These are phyloP conservation scores for Polytrichum commune DNA, from an alignment of 225 moss, liverwort and hornwort species.

Conservation along the genomic window DNA sequence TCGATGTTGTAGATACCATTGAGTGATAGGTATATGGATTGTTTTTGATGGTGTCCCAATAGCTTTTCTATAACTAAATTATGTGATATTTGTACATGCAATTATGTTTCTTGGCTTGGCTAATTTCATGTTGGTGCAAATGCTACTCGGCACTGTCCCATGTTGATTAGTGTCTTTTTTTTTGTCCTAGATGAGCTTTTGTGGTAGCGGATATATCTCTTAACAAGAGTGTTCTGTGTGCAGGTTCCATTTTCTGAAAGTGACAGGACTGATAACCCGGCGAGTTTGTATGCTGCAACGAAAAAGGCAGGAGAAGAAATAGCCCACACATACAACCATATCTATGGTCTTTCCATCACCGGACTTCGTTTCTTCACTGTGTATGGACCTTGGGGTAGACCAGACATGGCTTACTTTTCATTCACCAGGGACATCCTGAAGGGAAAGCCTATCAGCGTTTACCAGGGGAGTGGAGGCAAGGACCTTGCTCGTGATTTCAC, in stretches of 20 bases:
- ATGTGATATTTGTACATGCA: not conserved
- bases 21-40: no score
- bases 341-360: constrained; percentile 62
- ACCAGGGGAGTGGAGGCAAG: constrained; percentile 52
- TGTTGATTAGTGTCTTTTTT: not conserved
- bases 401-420: constrained; percentile 65
- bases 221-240: constrained; percentile 7
- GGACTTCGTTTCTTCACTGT: constrained; percentile 69
- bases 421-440: constrained; percentile 57
- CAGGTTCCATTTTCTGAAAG: constrained; percentile 67
- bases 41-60: not conserved
- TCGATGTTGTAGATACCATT: not conserved
- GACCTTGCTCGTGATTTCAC: constrained; percentile 66
- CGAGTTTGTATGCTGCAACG: constrained; percentile 63
- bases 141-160: not conserved
- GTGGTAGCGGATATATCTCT: not conserved
- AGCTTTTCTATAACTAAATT: not conserved
- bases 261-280: constrained; percentile 61
- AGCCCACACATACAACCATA: constrained; percentile 63
- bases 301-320: constrained; percentile 67
- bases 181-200: not conserved
- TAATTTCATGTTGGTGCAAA: not conserved
- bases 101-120: not conserved
- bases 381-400: constrained; percentile 66
- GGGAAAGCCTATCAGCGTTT: constrained; percentile 53